phyloP scores from a whole-genome alignment of 78 protist genomes.

The Abeoforma whisleri region DNA sequence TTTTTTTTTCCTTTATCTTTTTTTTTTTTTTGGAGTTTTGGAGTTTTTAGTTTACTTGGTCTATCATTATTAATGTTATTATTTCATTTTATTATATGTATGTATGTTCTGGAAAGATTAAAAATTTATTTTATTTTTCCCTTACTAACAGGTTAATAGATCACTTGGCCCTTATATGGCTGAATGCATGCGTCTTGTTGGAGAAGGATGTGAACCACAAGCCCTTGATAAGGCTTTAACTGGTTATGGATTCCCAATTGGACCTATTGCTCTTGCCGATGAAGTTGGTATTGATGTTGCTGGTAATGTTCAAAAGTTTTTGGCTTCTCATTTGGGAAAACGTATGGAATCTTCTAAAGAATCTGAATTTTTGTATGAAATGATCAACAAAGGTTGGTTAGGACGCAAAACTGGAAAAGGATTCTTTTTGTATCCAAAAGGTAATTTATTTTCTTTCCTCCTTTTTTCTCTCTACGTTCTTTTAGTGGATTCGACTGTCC shows the following conservation, averaged over 20 bases:
- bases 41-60: too few species aligned
- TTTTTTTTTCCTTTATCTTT: too few species aligned
- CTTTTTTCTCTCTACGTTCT: not conserved
- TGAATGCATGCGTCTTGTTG: slow-evolving; percentile 50
- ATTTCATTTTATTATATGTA: too few species aligned
- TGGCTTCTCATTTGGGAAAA: slow-evolving; percentile 33
- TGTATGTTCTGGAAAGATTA: too few species aligned
- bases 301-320: slow-evolving; percentile 32
- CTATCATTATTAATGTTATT: too few species aligned
- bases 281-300: slow-evolving; percentile 78
- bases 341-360: slow-evolving; percentile 40
- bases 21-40: too few species aligned
- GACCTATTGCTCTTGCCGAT: slow-evolving; percentile 62
- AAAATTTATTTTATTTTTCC: not conserved
- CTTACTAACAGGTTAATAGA: slow-evolving; percentile 48
- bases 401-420: slow-evolving; percentile 69
- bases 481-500: too few species aligned
- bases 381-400: slow-evolving; percentile 35
- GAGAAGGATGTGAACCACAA: slow-evolving; percentile 26
- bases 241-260: slow-evolving; percentile 72
- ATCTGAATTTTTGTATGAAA: not conserved
- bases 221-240: slow-evolving; percentile 47
- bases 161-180: slow-evolving; percentile 54
- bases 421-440: too few species aligned
- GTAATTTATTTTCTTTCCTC: not conserved